Evolutionary conservation across 345 rosid genomes (phyloP).

Genomic region (Anacardium occidentale): DNA sequence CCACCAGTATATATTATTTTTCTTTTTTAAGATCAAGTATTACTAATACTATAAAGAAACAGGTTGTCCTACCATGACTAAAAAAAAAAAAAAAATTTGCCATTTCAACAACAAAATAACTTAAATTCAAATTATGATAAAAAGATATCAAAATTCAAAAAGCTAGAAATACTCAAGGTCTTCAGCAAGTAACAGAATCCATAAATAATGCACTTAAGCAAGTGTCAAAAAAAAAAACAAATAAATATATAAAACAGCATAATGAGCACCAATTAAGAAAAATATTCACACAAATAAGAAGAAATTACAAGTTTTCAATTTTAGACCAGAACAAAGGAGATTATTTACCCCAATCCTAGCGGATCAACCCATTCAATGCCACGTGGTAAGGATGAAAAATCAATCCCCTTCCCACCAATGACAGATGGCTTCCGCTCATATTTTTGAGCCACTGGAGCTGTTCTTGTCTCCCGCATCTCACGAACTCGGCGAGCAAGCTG

Average conservation of each 20-base stretch:
- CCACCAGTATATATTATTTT: not conserved
- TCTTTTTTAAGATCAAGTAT: not conserved
- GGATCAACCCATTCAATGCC: slow-evolving; percentile 99
- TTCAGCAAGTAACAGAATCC: not conserved
- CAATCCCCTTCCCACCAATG: slow-evolving; percentile 47
- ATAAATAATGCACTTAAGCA: not conserved
- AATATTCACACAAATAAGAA: not conserved
- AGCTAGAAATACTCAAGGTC: not conserved
- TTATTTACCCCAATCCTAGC: slow-evolving; percentile 76
- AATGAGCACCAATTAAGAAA: not conserved
- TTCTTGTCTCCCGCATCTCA: slow-evolving; percentile 89
- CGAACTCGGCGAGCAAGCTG: slow-evolving; percentile 95
- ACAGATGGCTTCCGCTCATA: slow-evolving; percentile 57
- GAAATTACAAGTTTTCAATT: not conserved
- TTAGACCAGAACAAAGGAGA: not conserved
- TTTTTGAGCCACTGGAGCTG: slow-evolving; percentile 75
- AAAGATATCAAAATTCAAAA: not conserved
- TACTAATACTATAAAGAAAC: not conserved
- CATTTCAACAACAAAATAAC: slow-evolving; percentile 13
- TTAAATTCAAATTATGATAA: not conserved
- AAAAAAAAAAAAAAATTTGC: slow-evolving; percentile 10
- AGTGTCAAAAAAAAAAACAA: not conserved
- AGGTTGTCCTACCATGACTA: not conserved
- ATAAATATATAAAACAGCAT: not conserved
- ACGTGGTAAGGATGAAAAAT: slow-evolving; percentile 80